Evolutionary conservation across 2,329 filamentous ascomycete species (phyloP).

Genomic region (Ophiostoma ips): DNA sequence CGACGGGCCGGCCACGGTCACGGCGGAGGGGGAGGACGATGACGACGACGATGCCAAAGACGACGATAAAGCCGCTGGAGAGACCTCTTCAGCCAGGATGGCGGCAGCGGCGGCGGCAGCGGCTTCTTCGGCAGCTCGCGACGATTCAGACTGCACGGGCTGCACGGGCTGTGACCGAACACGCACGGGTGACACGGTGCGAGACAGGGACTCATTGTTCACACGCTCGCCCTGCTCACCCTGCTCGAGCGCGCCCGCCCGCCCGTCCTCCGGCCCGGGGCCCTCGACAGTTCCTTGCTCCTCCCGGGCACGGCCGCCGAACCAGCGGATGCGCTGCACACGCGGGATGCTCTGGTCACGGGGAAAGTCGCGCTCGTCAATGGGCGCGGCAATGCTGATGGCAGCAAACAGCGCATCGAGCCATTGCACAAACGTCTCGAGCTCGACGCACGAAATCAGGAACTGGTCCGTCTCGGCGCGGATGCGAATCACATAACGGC

Average conservation of each 20-base stretch:
- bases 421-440: conserved; percentile 55
- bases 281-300: conserved; percentile 12
- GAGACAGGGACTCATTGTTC: background rate
- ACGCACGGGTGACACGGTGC: background rate
- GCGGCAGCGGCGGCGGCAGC: conserved; percentile 2
- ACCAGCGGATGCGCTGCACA: conserved; percentile 38
- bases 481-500: conserved; percentile 55
- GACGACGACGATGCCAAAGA: background rate
- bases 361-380: conserved; percentile 56
- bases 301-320: conserved; percentile 25
- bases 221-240: conserved; percentile 2
- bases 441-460: conserved; percentile 49
- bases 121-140: no score
- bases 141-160: background rate
- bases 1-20: conserved; percentile 3
- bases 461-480: conserved; percentile 63
- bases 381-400: conserved; percentile 54
- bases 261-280: conserved; percentile 4
- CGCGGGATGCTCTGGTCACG: conserved; percentile 47
- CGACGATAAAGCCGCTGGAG: no score
- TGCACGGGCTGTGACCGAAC: background rate
- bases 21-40: background rate
- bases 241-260: conserved; percentile 3
- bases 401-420: conserved; percentile 56
- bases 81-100: conserved; percentile 2